These are phyloP conservation scores for Tubosaeta sp. DNA, from an alignment of 768 basidiomycete species.

Conservation along the genomic window DNA sequence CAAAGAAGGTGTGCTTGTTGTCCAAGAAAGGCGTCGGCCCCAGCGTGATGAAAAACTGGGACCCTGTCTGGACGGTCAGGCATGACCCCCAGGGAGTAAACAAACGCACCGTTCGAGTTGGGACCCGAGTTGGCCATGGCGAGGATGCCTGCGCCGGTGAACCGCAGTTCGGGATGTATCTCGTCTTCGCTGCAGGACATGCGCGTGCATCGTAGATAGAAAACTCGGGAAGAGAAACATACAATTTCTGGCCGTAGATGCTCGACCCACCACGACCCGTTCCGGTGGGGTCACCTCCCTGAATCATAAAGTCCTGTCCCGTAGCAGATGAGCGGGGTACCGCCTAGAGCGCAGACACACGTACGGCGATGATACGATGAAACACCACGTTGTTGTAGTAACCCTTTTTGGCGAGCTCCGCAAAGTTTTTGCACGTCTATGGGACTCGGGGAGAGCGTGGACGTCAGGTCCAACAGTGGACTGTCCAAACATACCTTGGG, in stretches of 20 bases:
- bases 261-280: constrained; percentile 91
- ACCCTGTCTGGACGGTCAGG: constrained; percentile 50
- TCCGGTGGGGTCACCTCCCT: constrained; percentile 93
- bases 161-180: constrained; percentile 83
- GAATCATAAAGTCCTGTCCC: constrained; percentile 90
- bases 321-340: neutral
- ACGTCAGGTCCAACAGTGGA: neutral
- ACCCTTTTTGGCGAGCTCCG: constrained; percentile 82
- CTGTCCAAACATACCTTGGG: constrained; percentile 47
- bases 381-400: constrained; percentile 91
- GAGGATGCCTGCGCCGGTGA: constrained; percentile 94
- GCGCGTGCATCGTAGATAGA: neutral
- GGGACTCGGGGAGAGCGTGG: constrained; percentile 10
- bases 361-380: constrained; percentile 85
- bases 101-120: constrained; percentile 69
- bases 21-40: constrained; percentile 81
- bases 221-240: constrained; percentile 22
- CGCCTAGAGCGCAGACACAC: constrained; percentile 16
- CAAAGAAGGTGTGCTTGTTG: constrained; percentile 85
- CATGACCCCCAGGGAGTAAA: neutral
- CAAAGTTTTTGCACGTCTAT: constrained; percentile 94
- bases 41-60: constrained; percentile 91
- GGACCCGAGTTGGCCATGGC: constrained; percentile 98
- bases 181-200: constrained; percentile 73
- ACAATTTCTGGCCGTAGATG: constrained; percentile 88